phyloP scores from a whole-genome alignment of 768 basidiomycete genomes.

The Naganishia vaughanmartiniae region DNA sequence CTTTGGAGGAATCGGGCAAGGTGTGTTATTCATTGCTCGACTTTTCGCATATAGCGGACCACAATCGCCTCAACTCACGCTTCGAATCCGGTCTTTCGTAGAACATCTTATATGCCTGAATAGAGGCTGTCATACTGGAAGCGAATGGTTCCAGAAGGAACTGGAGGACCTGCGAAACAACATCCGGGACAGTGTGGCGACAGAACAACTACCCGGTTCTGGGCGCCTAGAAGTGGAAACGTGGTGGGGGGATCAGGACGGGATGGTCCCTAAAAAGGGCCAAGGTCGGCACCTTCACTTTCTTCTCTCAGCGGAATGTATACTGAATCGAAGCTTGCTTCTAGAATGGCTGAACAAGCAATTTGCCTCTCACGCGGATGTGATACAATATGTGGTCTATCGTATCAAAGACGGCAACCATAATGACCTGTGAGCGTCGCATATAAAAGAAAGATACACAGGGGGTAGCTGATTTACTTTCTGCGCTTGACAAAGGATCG shows the following conservation, averaged over 20 bases:
- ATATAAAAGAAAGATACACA: not conserved
- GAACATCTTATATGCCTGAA: slow-evolving; percentile 47
- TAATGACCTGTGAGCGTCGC: slow-evolving; percentile 40
- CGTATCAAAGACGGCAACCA: slow-evolving; percentile 45
- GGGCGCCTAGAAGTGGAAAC: slow-evolving; percentile 34
- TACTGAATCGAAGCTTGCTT: not conserved
- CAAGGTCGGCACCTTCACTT: slow-evolving; percentile 34
- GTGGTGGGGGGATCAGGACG: slow-evolving; percentile 47
- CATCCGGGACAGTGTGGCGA: not conserved
- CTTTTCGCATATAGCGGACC: not conserved
- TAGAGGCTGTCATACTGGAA: slow-evolving; percentile 42
- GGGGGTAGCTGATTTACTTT: slow-evolving; percentile 17
- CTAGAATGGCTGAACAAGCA: slow-evolving; percentile 38
- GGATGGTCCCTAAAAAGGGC: slow-evolving; percentile 43
- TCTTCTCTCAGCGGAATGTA: not conserved
- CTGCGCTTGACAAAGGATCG: not conserved
- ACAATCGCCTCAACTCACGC: not conserved
- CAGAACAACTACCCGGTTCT: slow-evolving; percentile 5
- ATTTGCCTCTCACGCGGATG: slow-evolving; percentile 28
- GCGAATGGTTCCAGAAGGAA: slow-evolving; percentile 39
- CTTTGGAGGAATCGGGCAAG: slow-evolving; percentile 42
- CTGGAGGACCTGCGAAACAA: slow-evolving; percentile 32
- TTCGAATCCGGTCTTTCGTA: not conserved
- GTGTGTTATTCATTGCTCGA: slow-evolving; percentile 16
- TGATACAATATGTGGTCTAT: slow-evolving; percentile 36